Base-by-base conservation (phyloP, 768 basidiomycete genomes). In the Termitomyces sp. region DNA sequence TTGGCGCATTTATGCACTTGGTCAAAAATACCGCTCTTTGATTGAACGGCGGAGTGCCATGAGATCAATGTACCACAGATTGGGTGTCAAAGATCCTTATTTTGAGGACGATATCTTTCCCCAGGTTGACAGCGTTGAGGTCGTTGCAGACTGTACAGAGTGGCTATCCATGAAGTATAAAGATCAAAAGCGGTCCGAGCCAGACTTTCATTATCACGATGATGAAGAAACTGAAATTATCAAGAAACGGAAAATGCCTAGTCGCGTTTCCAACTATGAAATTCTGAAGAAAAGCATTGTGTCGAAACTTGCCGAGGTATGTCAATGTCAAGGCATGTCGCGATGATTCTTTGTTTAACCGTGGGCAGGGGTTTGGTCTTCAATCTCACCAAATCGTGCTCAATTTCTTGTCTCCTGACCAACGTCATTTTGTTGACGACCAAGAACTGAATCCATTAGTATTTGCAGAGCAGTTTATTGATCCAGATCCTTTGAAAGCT, bases 1-100 rank as follows among this genome's bases (percentile, higher is more conserved):
- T 8, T 99, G 97, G 97, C 83, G 86, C n/a, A 87, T 98, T 61
- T 88, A 92, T 64, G 70, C 83, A n/a, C 81, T 98, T 9, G 95
- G 95, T 9, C 87, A 93, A 72, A 92, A 91, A 68, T 98, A 91
- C 70, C 85, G 94, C 56, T 93, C 95, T 1, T 79, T 98, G 51
- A 74, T 88, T 48, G 91, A 94, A 66, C 83, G 96, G 42, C 84
- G 84, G 59, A 78, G 80, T 15, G 83, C 84, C 3, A 76, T 98
- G 31, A 72, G 79, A 2, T 72, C 81, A 9, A 83, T 87, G 5
- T 96, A 92, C 74, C 72, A 79, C 47, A 85, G 89, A 36, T 79
- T 96, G 29, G 83, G 83, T 46, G 77, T 86, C 50, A 76, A 79
- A 40, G 93, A 95, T 67, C 80, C 85, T 47, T 94, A 94, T 69